Evolutionary conservation across 1,284 basidiomycete species (phyloP).

Genomic region (Meira nashicola): DNA sequence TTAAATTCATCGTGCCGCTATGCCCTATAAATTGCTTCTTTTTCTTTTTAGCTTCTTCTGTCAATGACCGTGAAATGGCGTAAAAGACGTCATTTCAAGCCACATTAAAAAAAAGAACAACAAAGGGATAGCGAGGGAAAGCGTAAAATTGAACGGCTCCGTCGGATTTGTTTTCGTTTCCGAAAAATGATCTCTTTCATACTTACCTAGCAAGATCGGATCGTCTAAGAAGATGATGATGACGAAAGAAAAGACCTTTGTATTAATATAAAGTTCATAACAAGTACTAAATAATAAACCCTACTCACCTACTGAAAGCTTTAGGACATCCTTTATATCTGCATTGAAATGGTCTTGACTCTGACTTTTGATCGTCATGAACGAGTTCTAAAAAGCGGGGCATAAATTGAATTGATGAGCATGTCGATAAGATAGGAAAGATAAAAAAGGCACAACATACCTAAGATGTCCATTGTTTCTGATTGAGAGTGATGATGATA

Average conservation of each 20-base stretch:
- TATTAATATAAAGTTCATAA: not conserved
- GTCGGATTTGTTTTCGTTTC: not conserved
- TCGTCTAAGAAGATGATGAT: conserved; percentile 16
- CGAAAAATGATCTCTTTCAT: not conserved
- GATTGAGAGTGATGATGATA: not conserved
- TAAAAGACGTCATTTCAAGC: too few relatives aligned
- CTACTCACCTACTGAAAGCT: conserved; percentile 35
- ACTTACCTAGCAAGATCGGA: conserved; percentile 39
- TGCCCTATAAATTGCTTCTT: too few relatives aligned
- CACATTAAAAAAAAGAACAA: too few relatives aligned
- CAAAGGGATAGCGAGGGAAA: too few relatives aligned
- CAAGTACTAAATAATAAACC: too few relatives aligned
- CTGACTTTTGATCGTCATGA: conserved; percentile 36
- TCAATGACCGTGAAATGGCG: too few relatives aligned
- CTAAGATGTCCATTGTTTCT: conserved; percentile 30
- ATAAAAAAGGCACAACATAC: conserved; percentile 14
- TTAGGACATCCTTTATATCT: conserved; percentile 32
- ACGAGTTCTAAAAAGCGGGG: conserved; percentile 28
- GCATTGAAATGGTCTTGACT: conserved; percentile 35
- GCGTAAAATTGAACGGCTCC: too few relatives aligned
- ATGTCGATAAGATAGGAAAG: not conserved
- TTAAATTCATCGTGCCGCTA: too few relatives aligned
- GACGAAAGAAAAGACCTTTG: not conserved
- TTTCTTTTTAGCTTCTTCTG: too few relatives aligned
- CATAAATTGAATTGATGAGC: not conserved